Percentiles rank a stretch among this genome's conserved stretches.
Conservation (phyloP, 495 filamentous ascomycete species). For the Amphirosellinia nigrospora region DNA sequence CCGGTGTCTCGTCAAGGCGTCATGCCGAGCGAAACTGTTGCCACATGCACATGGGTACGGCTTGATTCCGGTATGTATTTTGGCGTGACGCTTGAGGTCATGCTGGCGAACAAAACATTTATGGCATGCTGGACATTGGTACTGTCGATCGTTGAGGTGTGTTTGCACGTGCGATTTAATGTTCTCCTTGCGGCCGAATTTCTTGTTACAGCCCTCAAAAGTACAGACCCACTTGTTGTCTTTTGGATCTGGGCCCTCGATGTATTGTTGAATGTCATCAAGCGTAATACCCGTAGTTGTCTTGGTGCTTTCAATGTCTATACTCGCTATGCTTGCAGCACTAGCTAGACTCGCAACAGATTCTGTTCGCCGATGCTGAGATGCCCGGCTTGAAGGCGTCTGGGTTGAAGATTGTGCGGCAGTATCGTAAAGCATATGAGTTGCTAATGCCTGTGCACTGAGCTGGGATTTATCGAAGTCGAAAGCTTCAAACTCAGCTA, state of each 20-base stretch:
- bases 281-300: constrained; percentile 77
- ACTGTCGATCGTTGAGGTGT: constrained; percentile 94
- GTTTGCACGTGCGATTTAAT: constrained; percentile 98
- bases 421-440: background rate
- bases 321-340: constrained; percentile 60
- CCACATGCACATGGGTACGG: constrained; percentile 91
- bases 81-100: constrained; percentile 94
- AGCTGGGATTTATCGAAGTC: constrained; percentile 44
- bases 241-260: constrained; percentile 75
- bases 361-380: constrained; percentile 54
- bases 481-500: constrained; percentile 39
- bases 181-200: constrained; percentile 93
- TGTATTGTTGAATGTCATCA: constrained; percentile 86
- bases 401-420: constrained; percentile 29
- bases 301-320: constrained; percentile 62
- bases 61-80: constrained; percentile 93
- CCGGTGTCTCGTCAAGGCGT: constrained; percentile 90
- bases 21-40: constrained; percentile 88
- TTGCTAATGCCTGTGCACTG: constrained; percentile 20
- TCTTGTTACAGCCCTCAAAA: constrained; percentile 79
- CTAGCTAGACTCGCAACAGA: constrained; percentile 55
- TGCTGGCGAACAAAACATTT: constrained; percentile 97
- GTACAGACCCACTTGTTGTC: constrained; percentile 87
- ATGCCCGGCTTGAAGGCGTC: constrained; percentile 39
- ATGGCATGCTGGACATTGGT: constrained; percentile 82